Percentiles rank a stretch among this genome's conserved stretches.
These are phyloP conservation scores for Spathaspora sp. DNA, from an alignment of 1,139 yeast species.

Conservation along the genomic window DNA sequence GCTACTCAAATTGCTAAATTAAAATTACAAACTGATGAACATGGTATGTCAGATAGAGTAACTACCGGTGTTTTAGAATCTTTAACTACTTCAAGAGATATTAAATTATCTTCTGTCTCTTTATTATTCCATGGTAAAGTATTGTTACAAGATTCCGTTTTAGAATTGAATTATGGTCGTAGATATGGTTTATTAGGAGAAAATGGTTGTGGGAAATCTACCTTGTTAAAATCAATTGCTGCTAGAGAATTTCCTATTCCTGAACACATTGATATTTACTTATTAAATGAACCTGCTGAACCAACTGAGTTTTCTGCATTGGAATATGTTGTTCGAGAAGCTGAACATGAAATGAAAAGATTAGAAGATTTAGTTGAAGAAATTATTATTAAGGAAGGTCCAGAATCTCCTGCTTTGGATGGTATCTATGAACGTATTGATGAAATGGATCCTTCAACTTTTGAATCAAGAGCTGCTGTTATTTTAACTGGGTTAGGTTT, in stretches of 20 bases:
- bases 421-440: constrained; percentile 94
- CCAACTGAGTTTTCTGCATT: constrained; percentile 89
- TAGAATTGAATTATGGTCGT: constrained; percentile 96
- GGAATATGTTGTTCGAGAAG: constrained; percentile 96
- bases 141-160: constrained; percentile 82
- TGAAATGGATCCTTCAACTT: constrained; percentile 92
- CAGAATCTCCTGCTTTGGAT: constrained; percentile 84
- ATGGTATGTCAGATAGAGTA: constrained; percentile 95
- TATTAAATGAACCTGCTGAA: constrained; percentile 96
- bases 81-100: constrained; percentile 86
- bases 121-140: constrained; percentile 97
- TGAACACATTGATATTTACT: constrained; percentile 83
- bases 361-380: constrained; percentile 91
- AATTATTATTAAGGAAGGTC: constrained; percentile 86
- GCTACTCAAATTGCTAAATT: constrained; percentile 80
- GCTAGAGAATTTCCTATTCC: constrained; percentile 97
- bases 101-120: constrained; percentile 86
- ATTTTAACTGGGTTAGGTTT: constrained; percentile 97
- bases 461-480: constrained; percentile 94
- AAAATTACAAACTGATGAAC: constrained; percentile 89
- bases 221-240: constrained; percentile 87
- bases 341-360: constrained; percentile 87
- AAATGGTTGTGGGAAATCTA: constrained; percentile 98
- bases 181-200: constrained; percentile 96
- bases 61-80: constrained; percentile 96